A percentile compares a stretch with the other conserved stretches of the same genome.
These are phyloP conservation scores for Epichloe uncinata DNA, from an alignment of 2,329 filamentous ascomycete species.

Conservation along the genomic window DNA sequence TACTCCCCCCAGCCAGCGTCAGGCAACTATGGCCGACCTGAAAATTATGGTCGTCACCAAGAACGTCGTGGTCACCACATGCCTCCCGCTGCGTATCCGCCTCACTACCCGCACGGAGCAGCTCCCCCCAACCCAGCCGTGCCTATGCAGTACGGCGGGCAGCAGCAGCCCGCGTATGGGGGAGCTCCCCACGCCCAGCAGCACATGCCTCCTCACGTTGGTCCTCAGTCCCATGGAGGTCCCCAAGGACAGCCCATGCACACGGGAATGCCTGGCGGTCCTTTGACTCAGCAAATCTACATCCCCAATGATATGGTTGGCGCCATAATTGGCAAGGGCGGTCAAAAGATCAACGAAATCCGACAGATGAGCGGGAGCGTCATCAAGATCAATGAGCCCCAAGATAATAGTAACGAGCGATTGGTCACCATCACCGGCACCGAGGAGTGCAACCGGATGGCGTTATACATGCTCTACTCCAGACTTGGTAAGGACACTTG, in stretches of 20 bases:
- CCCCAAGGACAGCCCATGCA: conserved; percentile 65
- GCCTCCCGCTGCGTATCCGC: conserved; percentile 57
- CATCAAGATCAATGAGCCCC: conserved; percentile 99
- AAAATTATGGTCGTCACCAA: conserved; percentile 65
- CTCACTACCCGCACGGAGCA: conserved; percentile 52
- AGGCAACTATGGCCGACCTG: conserved; percentile 82
- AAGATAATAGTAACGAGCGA: conserved; percentile 97
- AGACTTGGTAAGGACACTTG: conserved; percentile 57
- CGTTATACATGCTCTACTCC: conserved; percentile 98
- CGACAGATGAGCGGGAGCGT: conserved; percentile 93
- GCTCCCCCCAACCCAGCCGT: conserved; percentile 50
- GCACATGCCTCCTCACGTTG: conserved; percentile 48
- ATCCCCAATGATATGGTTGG: conserved; percentile 99
- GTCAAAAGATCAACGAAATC: conserved; percentile 98
- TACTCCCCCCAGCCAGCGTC: conserved; percentile 89
- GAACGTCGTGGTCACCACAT: conserved; percentile 62
- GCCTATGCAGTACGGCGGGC: conserved; percentile 67
- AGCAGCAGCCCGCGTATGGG: conserved; percentile 66
- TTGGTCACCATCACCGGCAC: conserved; percentile 96
- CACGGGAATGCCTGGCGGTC: conserved; percentile 42
- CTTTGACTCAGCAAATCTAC: conserved; percentile 94
- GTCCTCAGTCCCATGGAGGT: conserved; percentile 44
- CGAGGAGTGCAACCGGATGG: conserved; percentile 98
- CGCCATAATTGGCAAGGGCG: conserved; percentile 96
- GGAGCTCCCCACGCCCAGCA: conserved; percentile 66